These are phyloP conservation scores for Copromyces sp. DNA, from an alignment of 495 filamentous ascomycete genomes.

Conservation along the genomic window DNA sequence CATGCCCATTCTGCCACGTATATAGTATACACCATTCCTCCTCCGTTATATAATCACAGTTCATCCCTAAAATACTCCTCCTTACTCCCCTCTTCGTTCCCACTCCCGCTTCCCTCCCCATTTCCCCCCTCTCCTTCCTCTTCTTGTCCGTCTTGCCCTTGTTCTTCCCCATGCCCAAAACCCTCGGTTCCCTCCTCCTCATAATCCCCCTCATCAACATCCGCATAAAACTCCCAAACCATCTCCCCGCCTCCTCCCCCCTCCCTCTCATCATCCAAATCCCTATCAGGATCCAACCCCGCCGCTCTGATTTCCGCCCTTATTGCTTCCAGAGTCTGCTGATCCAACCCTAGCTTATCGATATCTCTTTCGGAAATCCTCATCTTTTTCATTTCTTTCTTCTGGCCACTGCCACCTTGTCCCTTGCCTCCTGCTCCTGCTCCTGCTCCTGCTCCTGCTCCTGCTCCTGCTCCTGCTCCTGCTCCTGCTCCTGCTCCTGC, in stretches of 20 bases:
- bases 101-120: slow-evolving; percentile 2
- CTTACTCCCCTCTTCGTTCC: slow-evolving; percentile 28
- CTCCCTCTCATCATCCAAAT: background rate
- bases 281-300: slow-evolving; percentile 22
- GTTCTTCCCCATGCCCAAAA: no score
- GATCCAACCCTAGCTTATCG: slow-evolving; percentile 58
- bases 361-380: slow-evolving; percentile 48
- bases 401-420: no score
- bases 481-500: background rate
- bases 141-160: background rate
- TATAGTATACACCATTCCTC: background rate
- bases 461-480: no score
- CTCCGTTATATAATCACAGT: slow-evolving; percentile 5
- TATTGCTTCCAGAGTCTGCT: slow-evolving; percentile 54
- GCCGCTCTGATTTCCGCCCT: slow-evolving; percentile 45
- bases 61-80: slow-evolving; percentile 41
- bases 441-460: no score
- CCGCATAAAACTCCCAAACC: background rate
- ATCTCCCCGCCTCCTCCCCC: background rate
- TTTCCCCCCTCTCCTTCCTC: background rate
- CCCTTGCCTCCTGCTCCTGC: no score
- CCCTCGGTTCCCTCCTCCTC: no score
- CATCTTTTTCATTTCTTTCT: slow-evolving; percentile 40
- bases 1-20: background rate
- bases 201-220: background rate